phyloP scores from a whole-genome alignment of 192 early-diverging fungal genomes.

The Pilobolus umbonatus region DNA sequence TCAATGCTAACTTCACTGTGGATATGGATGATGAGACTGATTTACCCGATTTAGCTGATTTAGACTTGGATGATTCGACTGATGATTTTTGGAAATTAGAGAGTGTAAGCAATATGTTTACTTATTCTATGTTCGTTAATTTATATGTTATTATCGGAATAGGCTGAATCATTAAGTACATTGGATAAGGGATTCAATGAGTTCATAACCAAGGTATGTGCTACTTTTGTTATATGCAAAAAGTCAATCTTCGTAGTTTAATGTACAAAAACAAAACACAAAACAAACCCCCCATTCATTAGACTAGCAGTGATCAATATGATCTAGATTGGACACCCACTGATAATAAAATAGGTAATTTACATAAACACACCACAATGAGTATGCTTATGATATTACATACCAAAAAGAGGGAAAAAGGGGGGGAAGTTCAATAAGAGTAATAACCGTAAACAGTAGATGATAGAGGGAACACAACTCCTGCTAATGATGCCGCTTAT shows the following conservation, averaged over 20 bases:
- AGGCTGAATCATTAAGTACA: not conserved
- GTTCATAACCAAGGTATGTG: slow-evolving; percentile 9
- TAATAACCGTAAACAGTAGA: no score
- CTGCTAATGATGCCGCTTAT: no score
- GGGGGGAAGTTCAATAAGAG: no score
- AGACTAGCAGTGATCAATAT: not conserved
- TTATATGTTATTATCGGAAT: not conserved
- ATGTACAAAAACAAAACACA: not conserved
- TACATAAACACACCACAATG: no score
- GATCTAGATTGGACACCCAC: slow-evolving; percentile 12
- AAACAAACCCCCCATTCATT: not conserved
- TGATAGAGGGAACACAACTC: no score
- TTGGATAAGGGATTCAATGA: slow-evolving; percentile 13
- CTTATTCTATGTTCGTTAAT: not conserved
- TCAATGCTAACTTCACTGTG: slow-evolving; percentile 25
- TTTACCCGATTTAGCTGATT: slow-evolving; percentile 19
- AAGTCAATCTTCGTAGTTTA: not conserved
- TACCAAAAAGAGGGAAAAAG: no score
- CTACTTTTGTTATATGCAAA: slow-evolving; percentile 1
- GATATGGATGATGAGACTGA: slow-evolving; percentile 30
- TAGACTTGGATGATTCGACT: slow-evolving; percentile 28
- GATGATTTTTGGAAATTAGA: slow-evolving; percentile 34
- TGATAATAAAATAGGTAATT: not conserved
- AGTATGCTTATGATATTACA: no score
- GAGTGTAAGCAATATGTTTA: not conserved